Conservation (phyloP, 164 flowering plant species). For the Vitis rotundifolia region DNA sequence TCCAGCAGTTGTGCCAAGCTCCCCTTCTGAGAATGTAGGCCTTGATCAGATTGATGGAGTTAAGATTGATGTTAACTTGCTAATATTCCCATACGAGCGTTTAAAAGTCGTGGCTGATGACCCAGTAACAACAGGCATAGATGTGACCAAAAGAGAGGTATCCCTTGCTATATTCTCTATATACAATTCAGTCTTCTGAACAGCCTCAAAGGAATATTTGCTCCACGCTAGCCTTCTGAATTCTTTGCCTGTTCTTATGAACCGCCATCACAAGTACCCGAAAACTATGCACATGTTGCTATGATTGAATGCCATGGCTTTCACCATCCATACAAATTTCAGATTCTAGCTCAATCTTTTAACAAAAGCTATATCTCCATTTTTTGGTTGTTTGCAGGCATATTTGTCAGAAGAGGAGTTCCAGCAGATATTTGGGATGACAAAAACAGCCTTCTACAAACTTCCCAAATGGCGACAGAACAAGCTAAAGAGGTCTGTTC, state of each 20-base stretch:
- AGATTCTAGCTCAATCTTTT: not conserved
- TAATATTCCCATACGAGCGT: conserved; percentile 49
- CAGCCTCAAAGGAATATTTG: not conserved
- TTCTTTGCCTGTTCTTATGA: not conserved
- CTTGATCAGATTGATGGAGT: conserved; percentile 12
- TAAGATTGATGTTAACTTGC: conserved; percentile 16
- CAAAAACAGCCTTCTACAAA: conserved; percentile 51
- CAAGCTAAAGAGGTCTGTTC: conserved; percentile 57
- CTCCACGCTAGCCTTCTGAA: not conserved
- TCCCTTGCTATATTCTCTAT: not conserved
- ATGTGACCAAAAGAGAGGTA: conserved; percentile 79
- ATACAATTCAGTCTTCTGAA: not conserved
- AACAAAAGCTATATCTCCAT: not conserved
- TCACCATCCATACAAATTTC: not conserved
- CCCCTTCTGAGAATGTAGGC: conserved; percentile 14
- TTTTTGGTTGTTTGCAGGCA: conserved; percentile 36
- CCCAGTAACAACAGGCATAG: conserved; percentile 48
- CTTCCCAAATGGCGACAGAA: conserved; percentile 78
- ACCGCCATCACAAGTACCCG: not conserved
- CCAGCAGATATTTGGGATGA: conserved; percentile 61
- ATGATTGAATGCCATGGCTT: not conserved
- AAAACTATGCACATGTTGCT: not conserved
- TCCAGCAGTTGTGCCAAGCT: conserved; percentile 7
- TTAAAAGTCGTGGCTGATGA: conserved; percentile 44
- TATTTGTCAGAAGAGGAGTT: conserved; percentile 66